These are phyloP conservation scores for Sphaerulina populicola DNA, from an alignment of 2,329 filamentous ascomycete species.

Conservation along the genomic window DNA sequence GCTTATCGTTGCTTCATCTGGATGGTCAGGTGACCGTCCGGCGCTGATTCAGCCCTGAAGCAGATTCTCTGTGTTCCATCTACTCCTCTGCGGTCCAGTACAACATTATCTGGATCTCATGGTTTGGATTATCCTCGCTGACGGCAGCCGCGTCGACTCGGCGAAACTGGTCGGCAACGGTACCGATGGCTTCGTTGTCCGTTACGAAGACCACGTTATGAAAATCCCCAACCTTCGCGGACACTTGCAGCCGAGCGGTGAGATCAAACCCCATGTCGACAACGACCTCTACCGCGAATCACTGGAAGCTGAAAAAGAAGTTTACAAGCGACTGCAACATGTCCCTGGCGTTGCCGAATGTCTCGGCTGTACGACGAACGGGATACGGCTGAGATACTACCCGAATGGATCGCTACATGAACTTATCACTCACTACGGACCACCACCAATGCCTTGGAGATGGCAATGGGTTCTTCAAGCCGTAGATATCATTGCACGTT, in stretches of 20 bases:
- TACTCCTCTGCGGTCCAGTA: no score
- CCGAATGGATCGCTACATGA: constrained; percentile 11
- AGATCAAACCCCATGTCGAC: constrained; percentile 9
- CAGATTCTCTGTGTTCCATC: no score
- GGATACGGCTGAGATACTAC: constrained; percentile 14
- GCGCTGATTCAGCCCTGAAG: no score
- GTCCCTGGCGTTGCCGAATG: constrained; percentile 13
- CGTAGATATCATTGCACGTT: constrained; percentile 15
- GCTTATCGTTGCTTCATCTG: no score
- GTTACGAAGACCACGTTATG: constrained; percentile 8
- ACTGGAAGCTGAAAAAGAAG: constrained; percentile 14
- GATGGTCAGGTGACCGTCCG: no score
- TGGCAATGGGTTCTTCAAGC: constrained; percentile 14
- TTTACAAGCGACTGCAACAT: constrained; percentile 12
- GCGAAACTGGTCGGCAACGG: constrained; percentile 11
- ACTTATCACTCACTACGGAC: constrained; percentile 9
- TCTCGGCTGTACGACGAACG: constrained; percentile 10
- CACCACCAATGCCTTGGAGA: constrained; percentile 12
- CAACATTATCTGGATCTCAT: neutral
- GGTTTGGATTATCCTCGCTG: constrained; percentile 12
- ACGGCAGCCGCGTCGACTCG: constrained; percentile 13
- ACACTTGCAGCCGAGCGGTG: constrained; percentile 4
- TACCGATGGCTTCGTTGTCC: constrained; percentile 12
- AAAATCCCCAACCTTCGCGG: constrained; percentile 14
- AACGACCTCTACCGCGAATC: constrained; percentile 8